Evolutionary conservation across 2,329 filamentous ascomycete species (phyloP), one percentile per base, ranked within the genome.

Genomic region (Cladosporium velox): DNA sequence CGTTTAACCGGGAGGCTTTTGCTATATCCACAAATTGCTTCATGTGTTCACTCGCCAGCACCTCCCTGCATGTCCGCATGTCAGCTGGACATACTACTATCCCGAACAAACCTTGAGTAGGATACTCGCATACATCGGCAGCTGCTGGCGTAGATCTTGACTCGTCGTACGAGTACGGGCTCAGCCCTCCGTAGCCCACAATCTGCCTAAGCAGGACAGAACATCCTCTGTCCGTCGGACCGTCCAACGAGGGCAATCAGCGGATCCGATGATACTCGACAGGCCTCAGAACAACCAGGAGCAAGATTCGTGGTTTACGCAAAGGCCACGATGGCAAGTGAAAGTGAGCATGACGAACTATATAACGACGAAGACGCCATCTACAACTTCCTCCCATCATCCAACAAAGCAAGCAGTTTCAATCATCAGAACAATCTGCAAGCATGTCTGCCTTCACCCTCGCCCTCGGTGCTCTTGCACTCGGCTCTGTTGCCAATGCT

Each of bases 401-500:
- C 30, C 47, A 35, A 38, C 44, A 38, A 62, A 26, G 59, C 59
- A 35, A 51, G 24, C 59, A 62, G 59, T 62, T 32, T 21, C 38
- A 14, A 26, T 38, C 59, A 2, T 26, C 26, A 26, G 41, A 35
- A 65, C 24, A 61, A 65, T 26, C 60, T 21, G 52, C 59, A 74
- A 77, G 65, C 69, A 79, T 78, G 77, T 78, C 78, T 73, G 77
- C 73, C 70, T 73, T 54, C 24, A 32, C 72, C 71, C 71, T 79
- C 71, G 75, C 77, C 58, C 75, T 81, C 70, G 72, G 78, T 58
- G 76, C 78, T 28, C 75, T 80, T 69, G 77, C 78, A 54, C 70
- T 81, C 54, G 72, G 78, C 67, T 78, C 78, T 67, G 75, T 75
- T 66, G 77, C 73, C 71, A 71, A 72, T 67, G 79, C 77, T 54